Base-by-base conservation (phyloP, 768 basidiomycete species). In the Hericium rajendrae region DNA sequence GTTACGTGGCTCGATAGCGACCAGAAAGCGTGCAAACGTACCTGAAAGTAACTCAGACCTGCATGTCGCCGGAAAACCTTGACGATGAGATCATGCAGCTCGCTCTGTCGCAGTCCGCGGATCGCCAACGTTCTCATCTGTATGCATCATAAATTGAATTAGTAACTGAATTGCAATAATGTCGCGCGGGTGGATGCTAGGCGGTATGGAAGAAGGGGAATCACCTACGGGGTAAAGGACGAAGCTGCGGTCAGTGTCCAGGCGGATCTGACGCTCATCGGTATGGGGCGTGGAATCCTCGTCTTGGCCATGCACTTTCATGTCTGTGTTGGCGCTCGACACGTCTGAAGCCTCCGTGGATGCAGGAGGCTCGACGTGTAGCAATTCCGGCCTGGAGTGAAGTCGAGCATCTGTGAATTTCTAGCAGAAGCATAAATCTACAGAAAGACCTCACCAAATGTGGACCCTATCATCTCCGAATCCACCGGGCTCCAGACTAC, bases 181-280 rank as follows among this genome's bases (percentile, higher is more conserved):
- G 32, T 32, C 32, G 32, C 32, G 32, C 32, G 32, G 8, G 32
- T 32, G 6, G 32, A 8, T 32, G 32, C 9, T 32, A 6, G 4
- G 32, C 32, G 32, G 9, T 8, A 32, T 58, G 18, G 22, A 48
- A 28, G 28, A 48, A 54, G 22, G 28, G 16, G 55, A 20, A 51
- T 60, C 59, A 57, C 92, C 89, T 79, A 83, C 84, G 67, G 94
- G 90, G 72, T 95, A 97, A 60, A 93, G 75, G 56, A 97, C 90
- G 65, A 97, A 97, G 62, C 91, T 93, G 51, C 94, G 82, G 70
- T 94, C 85, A 1, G 94, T 95, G 71, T 97, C 94, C 38, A 95
- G 79, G 57, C 76, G 72, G 59, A 97, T 91, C 71, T 97, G 94
- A 13, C 79, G 83, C 71, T 95, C 94, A 67, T 97, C 94, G 4